Evolutionary conservation across 805 yeast species (phyloP).

Genomic region (Metschnikowia cubensis): DNA sequence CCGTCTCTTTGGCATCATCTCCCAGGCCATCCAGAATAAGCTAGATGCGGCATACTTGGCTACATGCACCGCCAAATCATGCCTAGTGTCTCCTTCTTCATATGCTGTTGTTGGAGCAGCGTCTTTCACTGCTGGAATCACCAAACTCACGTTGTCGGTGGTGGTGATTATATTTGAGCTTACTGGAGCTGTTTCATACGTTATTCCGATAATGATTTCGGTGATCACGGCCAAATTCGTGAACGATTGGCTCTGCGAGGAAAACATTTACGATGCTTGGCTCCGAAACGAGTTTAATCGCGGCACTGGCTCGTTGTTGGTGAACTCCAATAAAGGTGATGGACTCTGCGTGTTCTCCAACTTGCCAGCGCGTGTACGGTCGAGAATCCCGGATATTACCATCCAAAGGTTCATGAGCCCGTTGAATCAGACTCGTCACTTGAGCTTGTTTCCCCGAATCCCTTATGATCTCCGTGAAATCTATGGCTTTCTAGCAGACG

Average conservation of each 20-base stretch:
- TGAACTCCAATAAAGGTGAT: conserved; percentile 36
- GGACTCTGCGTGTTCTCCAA: conserved; percentile 34
- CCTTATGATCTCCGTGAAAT: conserved; percentile 24
- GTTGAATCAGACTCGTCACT: conserved; percentile 22
- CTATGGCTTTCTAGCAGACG: conserved; percentile 24
- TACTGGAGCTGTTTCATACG: conserved; percentile 82
- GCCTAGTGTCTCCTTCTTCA: conserved; percentile 78
- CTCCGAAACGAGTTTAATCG: conserved; percentile 29
- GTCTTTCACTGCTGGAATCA: conserved; percentile 73
- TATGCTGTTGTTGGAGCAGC: conserved; percentile 90
- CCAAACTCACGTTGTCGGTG: conserved; percentile 73
- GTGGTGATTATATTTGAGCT: conserved; percentile 80
- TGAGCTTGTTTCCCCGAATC: conserved; percentile 24
- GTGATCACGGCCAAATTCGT: conserved; percentile 71
- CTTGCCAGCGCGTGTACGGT: conserved; percentile 24
- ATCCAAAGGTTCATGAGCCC: conserved; percentile 31
- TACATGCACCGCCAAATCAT: conserved; percentile 40
- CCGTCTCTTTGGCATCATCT: conserved; percentile 49
- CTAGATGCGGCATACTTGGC: conserved; percentile 28
- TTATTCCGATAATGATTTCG: conserved; percentile 80
- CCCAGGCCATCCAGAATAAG: conserved; percentile 46
- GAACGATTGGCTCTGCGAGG: conserved; percentile 56
- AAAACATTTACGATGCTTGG: conserved; percentile 61
- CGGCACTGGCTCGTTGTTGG: conserved; percentile 4
- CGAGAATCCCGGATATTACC: conserved; percentile 32